These are phyloP conservation scores for Plasmodium coatneyi DNA, from an alignment of 169 alveolate genomes.

Conservation along the genomic window DNA sequence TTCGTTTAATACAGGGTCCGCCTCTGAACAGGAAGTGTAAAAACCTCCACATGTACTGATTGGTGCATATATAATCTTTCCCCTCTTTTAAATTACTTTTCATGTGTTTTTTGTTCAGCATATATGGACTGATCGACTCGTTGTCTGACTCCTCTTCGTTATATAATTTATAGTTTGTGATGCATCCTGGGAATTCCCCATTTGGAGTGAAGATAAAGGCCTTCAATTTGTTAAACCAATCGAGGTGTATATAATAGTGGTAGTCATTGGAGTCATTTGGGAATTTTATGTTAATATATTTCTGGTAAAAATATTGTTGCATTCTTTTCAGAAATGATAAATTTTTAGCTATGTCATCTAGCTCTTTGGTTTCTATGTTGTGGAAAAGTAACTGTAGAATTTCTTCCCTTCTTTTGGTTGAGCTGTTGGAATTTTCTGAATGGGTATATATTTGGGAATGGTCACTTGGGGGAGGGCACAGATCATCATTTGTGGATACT, in stretches of 20 bases:
- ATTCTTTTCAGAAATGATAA: constrained; percentile 45
- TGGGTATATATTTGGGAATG: neutral
- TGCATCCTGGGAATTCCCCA: constrained; percentile 28
- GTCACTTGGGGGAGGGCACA: neutral
- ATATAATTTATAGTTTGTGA: constrained; percentile 49
- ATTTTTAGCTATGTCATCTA: constrained; percentile 30
- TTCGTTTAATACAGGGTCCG: constrained; percentile 59
- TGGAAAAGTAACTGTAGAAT: neutral
- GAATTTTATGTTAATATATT: constrained; percentile 58
- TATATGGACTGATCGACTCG: neutral
- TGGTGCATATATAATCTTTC: constrained; percentile 61
- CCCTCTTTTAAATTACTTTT: constrained; percentile 56
- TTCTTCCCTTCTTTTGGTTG: neutral
- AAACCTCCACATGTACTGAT: constrained; percentile 66
- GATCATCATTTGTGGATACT: neutral
- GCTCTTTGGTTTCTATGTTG: neutral
- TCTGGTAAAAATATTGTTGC: constrained; percentile 58
- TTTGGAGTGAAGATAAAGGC: constrained; percentile 15
- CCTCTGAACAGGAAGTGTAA: constrained; percentile 41
- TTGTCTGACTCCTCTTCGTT: neutral
- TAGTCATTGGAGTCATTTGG: constrained; percentile 36
- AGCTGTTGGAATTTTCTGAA: neutral
- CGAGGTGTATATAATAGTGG: constrained; percentile 25
- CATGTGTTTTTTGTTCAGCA: constrained; percentile 23
- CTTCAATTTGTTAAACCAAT: constrained; percentile 57